Evolutionary conservation across 164 flowering plant genomes (phyloP).

Genomic region (Dillenia suffruticosa): DNA sequence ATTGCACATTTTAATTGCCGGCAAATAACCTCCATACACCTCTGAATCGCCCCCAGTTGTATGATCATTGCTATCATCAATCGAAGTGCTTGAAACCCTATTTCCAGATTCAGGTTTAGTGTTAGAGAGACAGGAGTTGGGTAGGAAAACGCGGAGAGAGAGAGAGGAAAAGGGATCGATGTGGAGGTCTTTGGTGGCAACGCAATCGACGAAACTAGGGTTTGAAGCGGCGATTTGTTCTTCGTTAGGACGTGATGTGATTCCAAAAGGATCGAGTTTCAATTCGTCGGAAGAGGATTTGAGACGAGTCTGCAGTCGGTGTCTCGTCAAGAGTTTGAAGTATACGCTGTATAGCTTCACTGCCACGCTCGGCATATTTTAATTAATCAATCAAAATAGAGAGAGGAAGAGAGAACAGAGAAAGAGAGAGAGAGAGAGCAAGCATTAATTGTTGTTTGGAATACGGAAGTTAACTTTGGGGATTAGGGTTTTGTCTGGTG

Average conservation of each 20-base stretch:
- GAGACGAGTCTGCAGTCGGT: slow-evolving; percentile 67
- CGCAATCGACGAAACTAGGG: slow-evolving; percentile 85
- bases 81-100: slow-evolving; percentile 4
- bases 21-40: slow-evolving; percentile 49
- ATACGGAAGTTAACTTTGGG: too few relatives aligned
- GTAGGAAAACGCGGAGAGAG: slow-evolving; percentile 59
- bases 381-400: too few relatives aligned
- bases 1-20: slow-evolving; percentile 10
- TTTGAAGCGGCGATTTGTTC: slow-evolving; percentile 68
- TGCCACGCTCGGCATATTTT: slow-evolving; percentile 76
- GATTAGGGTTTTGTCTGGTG: too few relatives aligned
- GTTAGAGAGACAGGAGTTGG: slow-evolving; percentile 34
- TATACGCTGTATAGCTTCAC: slow-evolving; percentile 88
- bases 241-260: slow-evolving; percentile 69
- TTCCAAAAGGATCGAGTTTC: slow-evolving; percentile 52
- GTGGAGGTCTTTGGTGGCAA: slow-evolving; percentile 93
- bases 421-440: too few relatives aligned
- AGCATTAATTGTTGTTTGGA: too few relatives aligned
- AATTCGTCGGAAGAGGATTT: slow-evolving; percentile 31
- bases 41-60: too few relatives aligned
- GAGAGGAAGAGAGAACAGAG: too few relatives aligned
- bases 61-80: too few relatives aligned
- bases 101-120: slow-evolving; percentile 10
- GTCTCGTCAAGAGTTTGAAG: slow-evolving; percentile 83
- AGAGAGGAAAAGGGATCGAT: slow-evolving; percentile 63